Evolutionary conservation across 2,329 filamentous ascomycete genomes (phyloP), one percentile per base, ranked within the genome.

Genomic region (Hawksworthiomyces lignivorus): DNA sequence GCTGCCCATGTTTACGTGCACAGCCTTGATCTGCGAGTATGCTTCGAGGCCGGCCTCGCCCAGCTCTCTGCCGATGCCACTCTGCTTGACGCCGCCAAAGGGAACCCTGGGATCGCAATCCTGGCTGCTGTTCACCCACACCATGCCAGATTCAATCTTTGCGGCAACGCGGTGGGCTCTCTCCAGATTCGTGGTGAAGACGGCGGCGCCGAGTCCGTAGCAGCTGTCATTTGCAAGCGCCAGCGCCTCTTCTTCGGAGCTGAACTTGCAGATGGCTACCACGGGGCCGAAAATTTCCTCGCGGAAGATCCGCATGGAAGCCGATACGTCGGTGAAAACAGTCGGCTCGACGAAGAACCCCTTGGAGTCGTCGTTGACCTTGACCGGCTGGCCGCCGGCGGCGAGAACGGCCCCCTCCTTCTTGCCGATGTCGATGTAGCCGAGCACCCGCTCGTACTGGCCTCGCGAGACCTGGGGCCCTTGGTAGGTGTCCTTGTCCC

Each of bases 381-480:
- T 44, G 11, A 44, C 50, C 9, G 60, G 50, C 56, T 77, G 73
- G 24, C 81, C 82, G 26, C 82, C 82, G 7, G 72, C 62, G 15
- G 69, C 66, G 8, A 85, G 63, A 0, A 68, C 80, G 0, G 80
- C 78, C 19, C 81, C 81, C 56, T 82, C 79, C 6, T 70, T 68
- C 57, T 80, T 80, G n/a, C 80, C 82, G 24, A 68, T 54, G 50
- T 83, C 69, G 46, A 87, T 78, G 60, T 81, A 87, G 7, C 69
- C 68, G 19, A 86, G 67, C 4, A 87, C 74, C 11, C 75, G 66
- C 42, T 85, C 80, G 55, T 79, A 82, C 57, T 85, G 82, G 11
- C 69, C 61, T 58, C 77, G 80, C 12, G 78, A 80, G 43, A 84
- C 76, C 59, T 84, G 80, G 0, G 82, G 82, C 1, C 82, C 82